Evolutionary conservation across 202 grass and related monocot species (phyloP).

Genomic region (Schoenoplectus triqueter): DNA sequence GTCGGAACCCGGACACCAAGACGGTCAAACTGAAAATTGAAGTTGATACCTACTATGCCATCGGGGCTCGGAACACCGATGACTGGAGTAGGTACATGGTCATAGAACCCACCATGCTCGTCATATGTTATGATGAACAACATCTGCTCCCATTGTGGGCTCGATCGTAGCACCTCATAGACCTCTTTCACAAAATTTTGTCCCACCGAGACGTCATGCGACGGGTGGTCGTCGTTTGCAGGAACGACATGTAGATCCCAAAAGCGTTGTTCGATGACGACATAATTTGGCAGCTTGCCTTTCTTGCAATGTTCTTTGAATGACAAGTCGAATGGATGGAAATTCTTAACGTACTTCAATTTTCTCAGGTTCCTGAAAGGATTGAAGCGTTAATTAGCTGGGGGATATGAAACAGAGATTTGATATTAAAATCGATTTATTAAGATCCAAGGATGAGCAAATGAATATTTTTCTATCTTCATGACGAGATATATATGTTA

Average conservation of each 20-base stretch:
- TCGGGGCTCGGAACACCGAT: slow-evolving; percentile 69
- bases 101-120: slow-evolving; percentile 88
- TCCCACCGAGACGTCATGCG: slow-evolving; percentile 70
- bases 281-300: slow-evolving; percentile 83
- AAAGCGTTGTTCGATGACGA: slow-evolving; percentile 84
- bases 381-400: not conserved
- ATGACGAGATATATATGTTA: too few relatives aligned
- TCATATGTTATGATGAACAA: slow-evolving; percentile 79
- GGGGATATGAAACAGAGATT: not conserved
- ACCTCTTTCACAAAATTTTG: slow-evolving; percentile 82
- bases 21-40: slow-evolving; percentile 77
- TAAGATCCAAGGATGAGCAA: not conserved
- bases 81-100: slow-evolving; percentile 68
- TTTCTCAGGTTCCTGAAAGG: slow-evolving; percentile 27
- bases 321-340: slow-evolving; percentile 56
- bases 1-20: slow-evolving; percentile 80
- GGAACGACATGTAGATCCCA: slow-evolving; percentile 66
- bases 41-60: slow-evolving; percentile 51
- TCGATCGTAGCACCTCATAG: slow-evolving; percentile 61
- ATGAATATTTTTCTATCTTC: not conserved
- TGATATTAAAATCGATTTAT: not conserved
- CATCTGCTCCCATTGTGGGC: slow-evolving; percentile 73
- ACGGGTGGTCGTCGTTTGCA: slow-evolving; percentile 86
- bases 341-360: slow-evolving; percentile 51
- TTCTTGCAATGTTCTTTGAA: slow-evolving; percentile 71